These are phyloP conservation scores for Rhododendron griersonianum DNA, from an alignment of 148 eudicot species.

Conservation along the genomic window DNA sequence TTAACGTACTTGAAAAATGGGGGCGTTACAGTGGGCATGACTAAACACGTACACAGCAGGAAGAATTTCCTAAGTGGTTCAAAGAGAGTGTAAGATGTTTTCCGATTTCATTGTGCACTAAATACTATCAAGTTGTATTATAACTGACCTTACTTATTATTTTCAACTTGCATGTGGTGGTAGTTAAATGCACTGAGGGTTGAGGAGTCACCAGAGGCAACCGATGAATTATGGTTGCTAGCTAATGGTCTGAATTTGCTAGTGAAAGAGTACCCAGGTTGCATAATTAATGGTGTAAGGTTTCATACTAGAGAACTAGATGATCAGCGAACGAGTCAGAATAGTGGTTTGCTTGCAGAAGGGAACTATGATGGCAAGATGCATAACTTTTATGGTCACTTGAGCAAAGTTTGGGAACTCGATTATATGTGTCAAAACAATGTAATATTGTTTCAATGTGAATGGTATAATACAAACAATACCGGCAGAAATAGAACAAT, in stretches of 20 bases:
- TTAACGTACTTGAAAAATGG: too few species aligned
- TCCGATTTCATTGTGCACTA: too few species aligned
- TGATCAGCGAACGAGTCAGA: background rate
- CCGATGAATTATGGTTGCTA: background rate
- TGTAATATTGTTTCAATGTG: background rate
- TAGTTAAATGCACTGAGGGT: background rate
- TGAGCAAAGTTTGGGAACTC: background rate
- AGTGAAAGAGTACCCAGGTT: background rate
- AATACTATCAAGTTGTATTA: too few species aligned
- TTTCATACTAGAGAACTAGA: background rate
- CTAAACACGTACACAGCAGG: too few species aligned
- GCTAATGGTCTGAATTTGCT: background rate
- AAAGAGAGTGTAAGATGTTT: background rate
- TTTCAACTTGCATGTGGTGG: too few species aligned
- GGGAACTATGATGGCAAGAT: too few species aligned
- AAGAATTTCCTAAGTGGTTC: background rate
- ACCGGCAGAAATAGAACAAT: background rate
- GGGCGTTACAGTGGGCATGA: too few species aligned
- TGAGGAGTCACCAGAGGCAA: background rate
- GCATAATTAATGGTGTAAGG: background rate
- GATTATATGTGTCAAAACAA: background rate
- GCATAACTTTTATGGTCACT: background rate
- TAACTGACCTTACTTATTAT: too few species aligned
- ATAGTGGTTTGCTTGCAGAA: background rate
- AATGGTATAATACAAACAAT: background rate